Evolutionary conservation across 352 stramenopile genomes (phyloP).

Genomic region (Phytophthora meadii): DNA sequence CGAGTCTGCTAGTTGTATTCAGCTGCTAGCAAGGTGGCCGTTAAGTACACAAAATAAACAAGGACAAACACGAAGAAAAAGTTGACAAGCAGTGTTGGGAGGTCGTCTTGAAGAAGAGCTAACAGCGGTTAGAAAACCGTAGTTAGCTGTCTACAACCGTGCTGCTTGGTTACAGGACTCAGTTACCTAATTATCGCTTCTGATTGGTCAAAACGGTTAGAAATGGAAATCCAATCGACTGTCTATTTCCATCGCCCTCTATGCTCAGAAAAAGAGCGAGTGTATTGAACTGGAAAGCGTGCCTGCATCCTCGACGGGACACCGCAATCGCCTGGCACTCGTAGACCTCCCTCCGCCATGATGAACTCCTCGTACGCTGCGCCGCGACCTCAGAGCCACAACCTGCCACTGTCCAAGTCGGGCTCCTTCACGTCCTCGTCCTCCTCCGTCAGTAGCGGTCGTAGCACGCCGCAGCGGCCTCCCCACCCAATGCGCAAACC

Average conservation of each 20-base stretch:
- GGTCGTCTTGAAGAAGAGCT: not conserved
- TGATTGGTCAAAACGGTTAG: constrained; percentile 4
- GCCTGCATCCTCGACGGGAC: constrained; percentile 8
- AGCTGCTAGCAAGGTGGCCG: not conserved
- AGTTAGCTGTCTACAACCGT: no score
- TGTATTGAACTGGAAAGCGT: constrained; percentile 11
- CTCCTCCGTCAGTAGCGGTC: constrained; percentile 14
- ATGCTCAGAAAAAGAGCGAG: constrained; percentile 34
- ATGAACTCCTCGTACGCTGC: constrained; percentile 30
- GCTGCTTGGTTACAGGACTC: not conserved
- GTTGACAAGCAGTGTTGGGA: constrained; percentile 1
- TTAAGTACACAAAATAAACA: constrained; percentile 28
- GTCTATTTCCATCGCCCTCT: constrained; percentile 25
- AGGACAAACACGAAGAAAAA: constrained; percentile 28
- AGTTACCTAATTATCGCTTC: not conserved
- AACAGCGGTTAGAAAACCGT: not conserved
- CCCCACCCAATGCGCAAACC: constrained; percentile 37
- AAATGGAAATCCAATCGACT: constrained; percentile 12
- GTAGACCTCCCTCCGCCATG: constrained; percentile 11
- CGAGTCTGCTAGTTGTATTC: not conserved
- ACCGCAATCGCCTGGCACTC: constrained; percentile 19
- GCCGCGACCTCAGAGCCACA: not conserved
- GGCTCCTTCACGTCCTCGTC: constrained; percentile 20
- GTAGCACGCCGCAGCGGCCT: constrained; percentile 6
- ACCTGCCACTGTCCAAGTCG: constrained; percentile 15